Base-by-base conservation (phyloP, 2,329 filamentous ascomycete species). In the Xylaria digitata region DNA sequence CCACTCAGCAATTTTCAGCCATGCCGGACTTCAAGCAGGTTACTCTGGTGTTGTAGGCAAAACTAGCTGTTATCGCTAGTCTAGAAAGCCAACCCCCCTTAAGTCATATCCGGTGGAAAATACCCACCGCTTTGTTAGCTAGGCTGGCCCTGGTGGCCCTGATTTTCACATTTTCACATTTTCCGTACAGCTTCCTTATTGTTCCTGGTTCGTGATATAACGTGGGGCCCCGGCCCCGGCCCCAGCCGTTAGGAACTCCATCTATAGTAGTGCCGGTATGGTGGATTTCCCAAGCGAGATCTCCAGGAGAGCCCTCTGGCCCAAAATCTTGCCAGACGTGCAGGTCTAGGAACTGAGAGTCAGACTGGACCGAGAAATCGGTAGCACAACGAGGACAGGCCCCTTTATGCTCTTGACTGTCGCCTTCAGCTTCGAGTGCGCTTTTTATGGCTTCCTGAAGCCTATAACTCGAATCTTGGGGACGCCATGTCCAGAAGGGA, bases 291-390 rank as follows among this genome's bases (percentile, higher is more conserved):
- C 60, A 62, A 49, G 52, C 60, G 32, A 56, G 26, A 17, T 65
- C 37, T 5, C 17, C 2, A 6, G 56, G 56, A 21, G 54, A 43
- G 1, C 53, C 53, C 53, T 66, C 64, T 9, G 59, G 42, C 7
- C 64, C 64, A 9, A 66, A 55, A 13, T 66, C 54, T 34, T 66
- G 54, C 64, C 59, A 66, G 43, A 55, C 60, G 6, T 50, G 17
- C 15, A 66, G 7, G 2, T 61, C 17, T 5, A 65, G 40, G 26
- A 30, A 17, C 45, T 19, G 21, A 43, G 43, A 19, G 6, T 49
- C 7, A 50, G 21, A n/a, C n/a, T 37, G 26, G 19, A 57, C 54
- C 19, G 42, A 54, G 34, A 55, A 63, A 17, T 66, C 64, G 2
- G 60, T 59, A 21, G 54, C 42, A 26, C 64, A 66, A 26, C 23